A percentile compares a stretch with the other conserved stretches of the same genome.
phyloP scores from a whole-genome alignment of 495 filamentous ascomycete species.

The Penicillium chermesinum region DNA sequence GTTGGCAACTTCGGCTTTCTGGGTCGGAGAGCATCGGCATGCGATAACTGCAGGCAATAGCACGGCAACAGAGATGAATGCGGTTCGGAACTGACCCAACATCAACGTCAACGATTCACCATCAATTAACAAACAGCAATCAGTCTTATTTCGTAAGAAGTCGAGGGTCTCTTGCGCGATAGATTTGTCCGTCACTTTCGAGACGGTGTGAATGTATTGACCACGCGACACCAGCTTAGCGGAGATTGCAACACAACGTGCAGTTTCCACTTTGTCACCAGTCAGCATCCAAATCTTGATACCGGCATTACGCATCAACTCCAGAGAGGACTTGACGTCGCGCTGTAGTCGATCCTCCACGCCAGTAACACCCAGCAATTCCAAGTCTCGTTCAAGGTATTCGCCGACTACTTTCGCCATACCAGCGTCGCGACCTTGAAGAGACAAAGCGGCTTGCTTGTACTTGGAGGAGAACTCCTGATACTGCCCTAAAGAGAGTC shows the following conservation, averaged over 20 bases:
- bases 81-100: constrained; percentile 69
- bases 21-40: constrained; percentile 94
- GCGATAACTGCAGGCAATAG: constrained; percentile 87
- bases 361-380: constrained; percentile 91
- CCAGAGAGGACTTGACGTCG: constrained; percentile 91
- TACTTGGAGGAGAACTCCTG: constrained; percentile 70
- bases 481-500: constrained; percentile 69
- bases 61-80: constrained; percentile 88
- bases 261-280: constrained; percentile 97
- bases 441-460: constrained; percentile 70
- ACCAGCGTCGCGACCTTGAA: constrained; percentile 70
- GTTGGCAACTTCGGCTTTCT: constrained; percentile 89
- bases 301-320: constrained; percentile 94
- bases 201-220: constrained; percentile 92
- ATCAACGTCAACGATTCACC: constrained; percentile 83
- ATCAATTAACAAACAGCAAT: constrained; percentile 89
- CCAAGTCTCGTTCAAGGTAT: constrained; percentile 81
- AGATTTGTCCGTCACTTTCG: constrained; percentile 55
- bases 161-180: constrained; percentile 80
- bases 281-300: constrained; percentile 99
- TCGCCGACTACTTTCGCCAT: constrained; percentile 76
- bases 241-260: constrained; percentile 90
- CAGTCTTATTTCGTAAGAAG: constrained; percentile 81
- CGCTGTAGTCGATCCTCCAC: constrained; percentile 95
- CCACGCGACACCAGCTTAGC: constrained; percentile 91